A percentile compares a stretch with the other conserved stretches of the same genome.
Evolutionary conservation across 2,329 filamentous ascomycete species (phyloP).

Genomic region (Lachnellula occidentalis): DNA sequence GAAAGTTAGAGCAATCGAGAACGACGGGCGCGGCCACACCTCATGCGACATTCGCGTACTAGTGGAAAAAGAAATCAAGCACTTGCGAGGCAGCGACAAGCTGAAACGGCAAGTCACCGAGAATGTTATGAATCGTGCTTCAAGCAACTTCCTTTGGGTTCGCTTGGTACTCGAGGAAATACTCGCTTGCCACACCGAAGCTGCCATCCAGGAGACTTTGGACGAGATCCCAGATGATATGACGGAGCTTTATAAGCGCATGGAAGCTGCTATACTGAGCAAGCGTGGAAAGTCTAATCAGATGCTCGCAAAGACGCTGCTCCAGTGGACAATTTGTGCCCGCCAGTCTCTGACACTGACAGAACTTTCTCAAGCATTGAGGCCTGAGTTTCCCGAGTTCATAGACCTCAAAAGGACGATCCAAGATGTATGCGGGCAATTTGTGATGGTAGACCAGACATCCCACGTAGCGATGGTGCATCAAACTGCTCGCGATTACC

Average conservation of each 20-base stretch:
- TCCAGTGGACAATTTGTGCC: slow-evolving; percentile 7
- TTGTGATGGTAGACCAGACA: slow-evolving; percentile 26
- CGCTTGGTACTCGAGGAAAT: slow-evolving; percentile 29
- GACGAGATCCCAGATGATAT: slow-evolving; percentile 30
- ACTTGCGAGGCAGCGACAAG: background rate
- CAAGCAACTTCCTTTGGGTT: slow-evolving; percentile 34
- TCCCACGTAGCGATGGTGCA: slow-evolving; percentile 16
- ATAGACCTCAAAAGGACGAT: slow-evolving; percentile 27
- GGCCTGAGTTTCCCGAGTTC: slow-evolving; percentile 12
- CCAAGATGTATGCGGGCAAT: slow-evolving; percentile 28
- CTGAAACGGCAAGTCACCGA: slow-evolving; percentile 17
- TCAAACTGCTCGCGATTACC: slow-evolving; percentile 34
- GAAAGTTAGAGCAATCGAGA: background rate
- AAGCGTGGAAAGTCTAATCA: slow-evolving; percentile 1
- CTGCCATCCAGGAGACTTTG: slow-evolving; percentile 23
- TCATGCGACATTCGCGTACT: background rate
- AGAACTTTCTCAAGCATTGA: slow-evolving; percentile 4
- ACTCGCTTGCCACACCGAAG: slow-evolving; percentile 23
- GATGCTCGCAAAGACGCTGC: slow-evolving; percentile 4
- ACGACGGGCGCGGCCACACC: background rate
- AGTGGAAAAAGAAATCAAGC: slow-evolving; percentile 2
- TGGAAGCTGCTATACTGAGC: slow-evolving; percentile 23
- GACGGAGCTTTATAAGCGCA: slow-evolving; percentile 31
- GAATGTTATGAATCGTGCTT: slow-evolving; percentile 23
- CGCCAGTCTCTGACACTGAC: background rate